Percentiles rank a stretch among this genome's conserved stretches.
Evolutionary conservation across 352 stramenopile species (phyloP).

Genomic region (Phytopythium helicoides): DNA sequence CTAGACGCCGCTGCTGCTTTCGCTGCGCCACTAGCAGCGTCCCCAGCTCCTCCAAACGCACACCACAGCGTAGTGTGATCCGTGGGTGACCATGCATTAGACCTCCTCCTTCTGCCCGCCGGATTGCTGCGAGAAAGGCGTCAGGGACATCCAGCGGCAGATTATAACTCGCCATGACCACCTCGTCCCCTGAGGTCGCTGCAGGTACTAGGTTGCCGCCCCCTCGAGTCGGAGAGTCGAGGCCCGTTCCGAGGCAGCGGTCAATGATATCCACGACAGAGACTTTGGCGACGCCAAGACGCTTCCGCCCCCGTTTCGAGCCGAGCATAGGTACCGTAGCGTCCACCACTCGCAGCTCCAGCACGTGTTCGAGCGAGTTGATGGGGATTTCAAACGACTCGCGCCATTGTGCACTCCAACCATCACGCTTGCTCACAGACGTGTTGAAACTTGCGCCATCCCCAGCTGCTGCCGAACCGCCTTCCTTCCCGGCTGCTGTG

Average conservation of each 20-base stretch:
- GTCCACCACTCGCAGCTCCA: slow-evolving; percentile 55
- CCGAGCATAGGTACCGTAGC: slow-evolving; percentile 28
- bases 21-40: slow-evolving; percentile 39
- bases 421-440: slow-evolving; percentile 51
- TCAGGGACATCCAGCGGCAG: slow-evolving; percentile 61
- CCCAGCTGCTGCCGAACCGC: neutral
- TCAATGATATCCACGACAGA: slow-evolving; percentile 45
- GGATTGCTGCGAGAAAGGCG: slow-evolving; percentile 25
- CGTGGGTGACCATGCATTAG: slow-evolving; percentile 45
- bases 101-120: slow-evolving; percentile 14
- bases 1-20: slow-evolving; percentile 31
- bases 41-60: slow-evolving; percentile 45
- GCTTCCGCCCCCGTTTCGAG: slow-evolving; percentile 28
- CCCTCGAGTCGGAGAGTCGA: slow-evolving; percentile 7
- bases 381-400: slow-evolving; percentile 60
- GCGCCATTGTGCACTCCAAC: slow-evolving; percentile 55
- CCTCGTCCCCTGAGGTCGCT: neutral
- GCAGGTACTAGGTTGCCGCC: neutral
- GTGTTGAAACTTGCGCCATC: slow-evolving; percentile 35
- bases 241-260: slow-evolving; percentile 13
- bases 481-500: neutral
- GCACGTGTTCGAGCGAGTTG: slow-evolving; percentile 37
- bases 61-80: slow-evolving; percentile 50
- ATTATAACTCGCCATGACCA: slow-evolving; percentile 65
- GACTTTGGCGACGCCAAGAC: slow-evolving; percentile 46